These are phyloP conservation scores for Graphiopsis chlorocephala DNA, from an alignment of 2,329 filamentous ascomycete genomes.

Conservation along the genomic window DNA sequence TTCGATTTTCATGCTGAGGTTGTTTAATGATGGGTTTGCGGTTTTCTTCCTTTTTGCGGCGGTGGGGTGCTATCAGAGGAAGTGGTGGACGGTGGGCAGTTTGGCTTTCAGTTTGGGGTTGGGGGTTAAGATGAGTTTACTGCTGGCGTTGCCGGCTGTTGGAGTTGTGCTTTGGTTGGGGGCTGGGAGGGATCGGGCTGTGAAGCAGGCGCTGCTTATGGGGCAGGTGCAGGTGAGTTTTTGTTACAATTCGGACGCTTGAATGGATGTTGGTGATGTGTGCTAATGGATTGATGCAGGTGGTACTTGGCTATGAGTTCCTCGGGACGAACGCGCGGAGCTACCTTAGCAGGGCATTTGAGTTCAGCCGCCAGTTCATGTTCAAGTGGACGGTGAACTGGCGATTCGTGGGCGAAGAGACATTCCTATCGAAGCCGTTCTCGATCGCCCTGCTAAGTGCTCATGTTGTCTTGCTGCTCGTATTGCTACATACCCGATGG, in stretches of 20 bases:
- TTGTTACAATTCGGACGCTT: not conserved
- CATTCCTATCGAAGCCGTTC: constrained; percentile 71
- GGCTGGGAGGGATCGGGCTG: constrained; percentile 61
- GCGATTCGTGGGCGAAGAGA: constrained; percentile 84
- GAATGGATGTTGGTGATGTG: not conserved
- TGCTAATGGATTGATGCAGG: constrained; percentile 36
- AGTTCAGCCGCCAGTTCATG: constrained; percentile 85
- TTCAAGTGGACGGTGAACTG: constrained; percentile 99
- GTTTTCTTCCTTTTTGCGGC: constrained; percentile 77
- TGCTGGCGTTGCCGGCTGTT: constrained; percentile 79
- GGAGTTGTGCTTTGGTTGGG: constrained; percentile 73
- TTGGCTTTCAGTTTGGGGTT: constrained; percentile 74
- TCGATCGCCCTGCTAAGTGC: constrained; percentile 62
- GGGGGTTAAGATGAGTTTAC: constrained; percentile 91
- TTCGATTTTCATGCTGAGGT: constrained; percentile 85
- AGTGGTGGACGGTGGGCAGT: constrained; percentile 70
- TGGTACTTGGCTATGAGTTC: constrained; percentile 65
- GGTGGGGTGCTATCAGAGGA: constrained; percentile 74
- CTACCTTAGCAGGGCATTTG: constrained; percentile 82
- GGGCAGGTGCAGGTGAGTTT: constrained; percentile 69
- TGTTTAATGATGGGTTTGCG: constrained; percentile 95
- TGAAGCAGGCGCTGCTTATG: constrained; percentile 70
- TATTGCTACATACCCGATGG: constrained; percentile 70
- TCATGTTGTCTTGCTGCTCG: constrained; percentile 63
- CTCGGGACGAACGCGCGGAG: constrained; percentile 60